Base-by-base conservation (phyloP, 345 rosid genomes). In the Aquilaria sinensis region DNA sequence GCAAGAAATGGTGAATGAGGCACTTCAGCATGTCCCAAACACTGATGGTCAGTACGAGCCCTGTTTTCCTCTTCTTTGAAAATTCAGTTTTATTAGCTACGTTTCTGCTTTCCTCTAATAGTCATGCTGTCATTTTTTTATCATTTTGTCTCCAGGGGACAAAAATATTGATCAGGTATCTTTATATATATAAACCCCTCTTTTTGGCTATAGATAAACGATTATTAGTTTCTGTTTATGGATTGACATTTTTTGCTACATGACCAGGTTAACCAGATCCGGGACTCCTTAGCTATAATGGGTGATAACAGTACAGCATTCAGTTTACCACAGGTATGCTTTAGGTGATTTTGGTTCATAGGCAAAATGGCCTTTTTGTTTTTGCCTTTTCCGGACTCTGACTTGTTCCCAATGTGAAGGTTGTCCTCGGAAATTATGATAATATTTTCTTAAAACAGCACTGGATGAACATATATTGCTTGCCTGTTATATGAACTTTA, bases 291-390 rank as follows among this genome's bases (percentile, higher is more conserved):
- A 75, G 92, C 96, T 67, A 66, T 87, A 53, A 94, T 94, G 97
- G 99, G 99, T 68, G 91, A 85, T 62, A 91, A 94, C 74, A 94
- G 96, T 83, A 94, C 97, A 2, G 99, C 96, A 51, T 94, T 94
- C 76, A 94, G 99, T 78, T 78, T 94, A 72, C 99, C 99, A 53
- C 99, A 94, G 68, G 99, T 90, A 85, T 67, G 83, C 48, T 31
- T 67, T 66, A 37, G 43, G 8, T 37, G 7, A 4, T 37, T 37
- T 9, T 5, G 43, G 8, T 2, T 1, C 3, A 37, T 37, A 37
- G 5, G 43, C 43, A 37, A 1, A 37, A 3, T 9, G 8, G 8
- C 8, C 43, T 37, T 37, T 37, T 37, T 2, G 23, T 23, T 23
- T 23, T 23, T 23, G 23, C 23, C 23, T 23, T 23, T 23, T 23